These are phyloP conservation scores for Sodiomyces alkalinus DNA, from an alignment of 2,329 filamentous ascomycete species.

Conservation along the genomic window DNA sequence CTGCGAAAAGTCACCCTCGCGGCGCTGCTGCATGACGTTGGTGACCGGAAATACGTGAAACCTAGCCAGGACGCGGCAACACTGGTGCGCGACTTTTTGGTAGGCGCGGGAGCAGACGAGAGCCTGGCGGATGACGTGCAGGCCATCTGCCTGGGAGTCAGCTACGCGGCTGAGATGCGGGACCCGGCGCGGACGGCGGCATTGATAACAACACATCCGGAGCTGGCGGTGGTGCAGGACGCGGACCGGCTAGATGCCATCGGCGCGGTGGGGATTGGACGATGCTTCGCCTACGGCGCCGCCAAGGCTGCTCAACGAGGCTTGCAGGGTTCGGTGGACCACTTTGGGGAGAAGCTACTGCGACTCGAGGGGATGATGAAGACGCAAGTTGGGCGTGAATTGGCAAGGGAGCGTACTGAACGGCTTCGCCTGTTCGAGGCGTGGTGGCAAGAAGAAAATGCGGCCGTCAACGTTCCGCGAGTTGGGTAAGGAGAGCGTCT, in stretches of 20 bases:
- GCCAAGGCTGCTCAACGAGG: constrained; percentile 34
- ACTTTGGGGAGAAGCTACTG: constrained; percentile 65
- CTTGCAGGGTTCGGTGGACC: constrained; percentile 51
- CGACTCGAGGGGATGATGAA: constrained; percentile 50
- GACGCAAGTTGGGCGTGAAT: constrained; percentile 35
- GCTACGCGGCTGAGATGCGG: constrained; percentile 58
- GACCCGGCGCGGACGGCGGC: constrained; percentile 43
- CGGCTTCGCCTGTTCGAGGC: constrained; percentile 35
- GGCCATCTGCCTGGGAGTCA: constrained; percentile 59
- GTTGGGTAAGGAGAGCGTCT: too few species aligned
- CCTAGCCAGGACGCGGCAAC: constrained; percentile 40
- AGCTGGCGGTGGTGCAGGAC: constrained; percentile 78
- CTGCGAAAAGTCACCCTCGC: constrained; percentile 46
- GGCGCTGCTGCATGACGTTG: constrained; percentile 75
- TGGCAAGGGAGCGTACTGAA: constrained; percentile 38
- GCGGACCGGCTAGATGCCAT: constrained; percentile 87
- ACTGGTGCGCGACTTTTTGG: constrained; percentile 38
- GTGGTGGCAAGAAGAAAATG: constrained; percentile 42
- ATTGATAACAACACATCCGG: constrained; percentile 52
- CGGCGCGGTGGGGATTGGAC: constrained; percentile 69
- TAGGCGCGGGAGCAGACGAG: constrained; percentile 36
- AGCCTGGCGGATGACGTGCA: constrained; percentile 53
- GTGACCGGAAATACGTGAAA: constrained; percentile 66
- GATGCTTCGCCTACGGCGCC: constrained; percentile 64
- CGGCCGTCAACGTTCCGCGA: neutral